These are phyloP conservation scores for Aotearoamyces nothofagi DNA, from an alignment of 2,329 filamentous ascomycete genomes.

Conservation along the genomic window DNA sequence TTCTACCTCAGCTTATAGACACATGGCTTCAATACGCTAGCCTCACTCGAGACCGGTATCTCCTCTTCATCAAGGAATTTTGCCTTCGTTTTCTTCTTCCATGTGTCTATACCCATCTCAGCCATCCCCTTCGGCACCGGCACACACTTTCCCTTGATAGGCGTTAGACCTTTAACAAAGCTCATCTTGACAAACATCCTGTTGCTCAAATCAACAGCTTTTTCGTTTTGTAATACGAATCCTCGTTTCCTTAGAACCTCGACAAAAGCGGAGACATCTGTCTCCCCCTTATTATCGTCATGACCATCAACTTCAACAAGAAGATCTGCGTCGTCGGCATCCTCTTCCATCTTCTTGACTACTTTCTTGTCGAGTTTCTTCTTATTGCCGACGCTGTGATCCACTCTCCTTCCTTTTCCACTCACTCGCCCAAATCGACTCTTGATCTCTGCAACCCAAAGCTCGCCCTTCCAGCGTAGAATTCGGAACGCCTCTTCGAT, in stretches of 20 bases:
- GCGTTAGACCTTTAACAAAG: constrained; percentile 71
- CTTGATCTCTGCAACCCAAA: constrained; percentile 97
- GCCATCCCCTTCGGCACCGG: constrained; percentile 26
- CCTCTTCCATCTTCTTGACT: constrained; percentile 24
- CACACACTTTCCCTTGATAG: constrained; percentile 61
- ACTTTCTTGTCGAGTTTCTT: constrained; percentile 38
- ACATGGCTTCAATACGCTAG: constrained; percentile 71
- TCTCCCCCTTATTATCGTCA: constrained; percentile 51
- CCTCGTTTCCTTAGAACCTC: constrained; percentile 68
- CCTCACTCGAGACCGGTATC: constrained; percentile 48
- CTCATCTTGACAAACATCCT: constrained; percentile 98
- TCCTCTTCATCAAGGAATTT: constrained; percentile 49
- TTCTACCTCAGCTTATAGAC: constrained; percentile 69
- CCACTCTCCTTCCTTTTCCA: constrained; percentile 28
- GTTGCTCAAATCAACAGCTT: constrained; percentile 68
- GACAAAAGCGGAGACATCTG: constrained; percentile 77
- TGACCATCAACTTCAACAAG: constrained; percentile 58
- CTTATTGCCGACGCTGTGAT: constrained; percentile 58
- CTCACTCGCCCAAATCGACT: constrained; percentile 62
- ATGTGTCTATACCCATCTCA: constrained; percentile 41
- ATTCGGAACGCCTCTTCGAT: constrained; percentile 91
- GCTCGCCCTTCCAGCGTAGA: constrained; percentile 83
- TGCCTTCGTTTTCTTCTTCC: constrained; percentile 60
- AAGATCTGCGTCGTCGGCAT: constrained; percentile 36
- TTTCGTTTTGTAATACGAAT: constrained; percentile 63